Conservation (phyloP, 108 stramenopile genomes). For the Parmales sp. region DNA sequence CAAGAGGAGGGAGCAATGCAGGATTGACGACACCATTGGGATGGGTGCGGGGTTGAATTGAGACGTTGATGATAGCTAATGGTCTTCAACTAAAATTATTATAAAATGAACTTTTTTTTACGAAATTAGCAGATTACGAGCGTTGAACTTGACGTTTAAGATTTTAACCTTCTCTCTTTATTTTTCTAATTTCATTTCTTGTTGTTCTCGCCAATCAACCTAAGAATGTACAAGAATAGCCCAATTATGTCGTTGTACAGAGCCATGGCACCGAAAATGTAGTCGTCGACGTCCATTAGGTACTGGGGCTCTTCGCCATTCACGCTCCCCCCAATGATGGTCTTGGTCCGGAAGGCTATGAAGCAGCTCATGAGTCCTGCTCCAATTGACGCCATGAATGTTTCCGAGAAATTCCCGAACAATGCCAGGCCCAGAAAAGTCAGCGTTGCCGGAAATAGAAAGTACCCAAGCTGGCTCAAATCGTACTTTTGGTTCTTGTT, state of each 20-base stretch:
- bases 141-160: no score
- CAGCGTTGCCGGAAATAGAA: conserved; percentile 35
- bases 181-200: neutral
- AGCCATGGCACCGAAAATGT: conserved; percentile 76
- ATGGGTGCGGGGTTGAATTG: no score
- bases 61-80: no score
- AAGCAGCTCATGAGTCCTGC: conserved; percentile 54
- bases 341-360: conserved; percentile 62
- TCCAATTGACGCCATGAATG: conserved; percentile 44
- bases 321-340: conserved; percentile 64
- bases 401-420: conserved; percentile 31
- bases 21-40: no score
- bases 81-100: no score
- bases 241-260: conserved; percentile 85
- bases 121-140: no score
- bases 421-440: conserved; percentile 18
- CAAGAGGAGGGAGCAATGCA: no score
- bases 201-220: conserved; percentile 50
- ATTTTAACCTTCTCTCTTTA: neutral
- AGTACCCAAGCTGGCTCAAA: conserved; percentile 67
- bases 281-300: conserved; percentile 78
- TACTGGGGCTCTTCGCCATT: conserved; percentile 49
- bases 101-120: no score
- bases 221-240: conserved; percentile 76
- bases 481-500: conserved; percentile 82